Percentiles rank a stretch among this genome's conserved stretches.
phyloP scores from a whole-genome alignment of 306 rosid species.

The Vigna angularis region DNA sequence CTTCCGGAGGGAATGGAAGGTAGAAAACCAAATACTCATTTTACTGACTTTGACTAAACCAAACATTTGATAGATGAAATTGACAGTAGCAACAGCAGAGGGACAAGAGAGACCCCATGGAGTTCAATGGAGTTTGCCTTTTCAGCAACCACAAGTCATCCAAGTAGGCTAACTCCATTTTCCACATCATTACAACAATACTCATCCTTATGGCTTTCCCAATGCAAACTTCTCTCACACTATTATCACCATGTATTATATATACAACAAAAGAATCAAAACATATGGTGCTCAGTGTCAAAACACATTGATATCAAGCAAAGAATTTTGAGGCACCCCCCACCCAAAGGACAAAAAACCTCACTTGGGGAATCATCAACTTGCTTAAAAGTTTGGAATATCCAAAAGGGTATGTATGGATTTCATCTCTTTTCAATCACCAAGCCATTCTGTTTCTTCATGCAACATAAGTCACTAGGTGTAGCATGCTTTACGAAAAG shows the following conservation, averaged over 20 bases:
- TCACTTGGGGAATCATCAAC: slow-evolving; percentile 37
- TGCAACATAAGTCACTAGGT: slow-evolving; percentile 25
- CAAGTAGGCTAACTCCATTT: slow-evolving; percentile 39
- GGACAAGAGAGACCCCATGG: slow-evolving; percentile 51
- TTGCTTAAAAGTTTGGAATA: slow-evolving; percentile 27
- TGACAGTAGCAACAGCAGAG: slow-evolving; percentile 33
- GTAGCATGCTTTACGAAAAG: slow-evolving; percentile 42
- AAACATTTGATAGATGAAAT: slow-evolving; percentile 36
- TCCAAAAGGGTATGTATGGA: slow-evolving; percentile 33
- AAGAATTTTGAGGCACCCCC: slow-evolving; percentile 25
- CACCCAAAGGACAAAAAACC: slow-evolving; percentile 27
- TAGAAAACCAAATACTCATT: slow-evolving; percentile 21
- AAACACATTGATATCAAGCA: slow-evolving; percentile 27
- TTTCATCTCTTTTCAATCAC: slow-evolving; percentile 33
- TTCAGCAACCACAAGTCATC: slow-evolving; percentile 47
- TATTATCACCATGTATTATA: slow-evolving; percentile 21
- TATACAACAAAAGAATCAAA: not conserved
- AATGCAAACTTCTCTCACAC: slow-evolving; percentile 30
- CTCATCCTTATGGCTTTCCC: slow-evolving; percentile 38
- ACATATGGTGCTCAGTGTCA: not conserved
- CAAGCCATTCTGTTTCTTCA: slow-evolving; percentile 27
- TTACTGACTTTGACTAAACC: slow-evolving; percentile 35
- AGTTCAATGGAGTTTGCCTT: slow-evolving; percentile 43
- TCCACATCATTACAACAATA: slow-evolving; percentile 46
- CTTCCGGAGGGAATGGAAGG: slow-evolving; percentile 41